These are phyloP conservation scores for Ceratobasidium papillatum DNA, from an alignment of 1,284 basidiomycete species.

Conservation along the genomic window DNA sequence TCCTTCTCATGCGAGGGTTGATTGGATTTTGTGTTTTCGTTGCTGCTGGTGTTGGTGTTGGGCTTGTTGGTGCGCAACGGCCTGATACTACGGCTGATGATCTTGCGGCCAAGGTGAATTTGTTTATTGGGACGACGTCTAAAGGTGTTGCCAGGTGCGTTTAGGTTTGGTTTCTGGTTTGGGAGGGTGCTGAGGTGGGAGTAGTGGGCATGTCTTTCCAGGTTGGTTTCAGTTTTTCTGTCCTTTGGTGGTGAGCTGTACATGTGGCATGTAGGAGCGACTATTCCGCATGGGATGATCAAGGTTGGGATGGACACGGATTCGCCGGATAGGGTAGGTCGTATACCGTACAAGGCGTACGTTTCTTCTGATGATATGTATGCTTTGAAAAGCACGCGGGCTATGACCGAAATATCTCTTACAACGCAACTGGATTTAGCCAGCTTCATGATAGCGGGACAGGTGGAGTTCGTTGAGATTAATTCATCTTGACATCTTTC, in stretches of 20 bases:
- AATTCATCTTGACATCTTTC: background rate
- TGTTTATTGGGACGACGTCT: slow-evolving; percentile 45
- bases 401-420: slow-evolving; percentile 44
- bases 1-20: background rate
- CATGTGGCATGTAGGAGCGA: slow-evolving; percentile 32
- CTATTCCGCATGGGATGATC: slow-evolving; percentile 45
- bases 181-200: background rate
- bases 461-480: slow-evolving; percentile 41
- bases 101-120: slow-evolving; percentile 42
- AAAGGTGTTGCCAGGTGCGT: slow-evolving; percentile 36
- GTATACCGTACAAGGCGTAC: too few relatives aligned
- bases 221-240: slow-evolving; percentile 37
- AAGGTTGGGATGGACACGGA: slow-evolving; percentile 43
- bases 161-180: background rate
- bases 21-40: background rate
- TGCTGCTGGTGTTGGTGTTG: background rate
- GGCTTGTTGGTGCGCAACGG: background rate
- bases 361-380: background rate
- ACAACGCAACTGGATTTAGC: slow-evolving; percentile 47
- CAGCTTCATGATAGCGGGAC: slow-evolving; percentile 47
- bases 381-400: slow-evolving; percentile 45
- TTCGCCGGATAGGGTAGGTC: slow-evolving; percentile 28
- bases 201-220: slow-evolving; percentile 46
- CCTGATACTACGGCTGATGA: slow-evolving; percentile 16
- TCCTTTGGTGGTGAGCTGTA: background rate